Evolutionary conservation across 2,329 filamentous ascomycete species (phyloP), one percentile per base, ranked within the genome.

Genomic region (Bertia moriformis): DNA sequence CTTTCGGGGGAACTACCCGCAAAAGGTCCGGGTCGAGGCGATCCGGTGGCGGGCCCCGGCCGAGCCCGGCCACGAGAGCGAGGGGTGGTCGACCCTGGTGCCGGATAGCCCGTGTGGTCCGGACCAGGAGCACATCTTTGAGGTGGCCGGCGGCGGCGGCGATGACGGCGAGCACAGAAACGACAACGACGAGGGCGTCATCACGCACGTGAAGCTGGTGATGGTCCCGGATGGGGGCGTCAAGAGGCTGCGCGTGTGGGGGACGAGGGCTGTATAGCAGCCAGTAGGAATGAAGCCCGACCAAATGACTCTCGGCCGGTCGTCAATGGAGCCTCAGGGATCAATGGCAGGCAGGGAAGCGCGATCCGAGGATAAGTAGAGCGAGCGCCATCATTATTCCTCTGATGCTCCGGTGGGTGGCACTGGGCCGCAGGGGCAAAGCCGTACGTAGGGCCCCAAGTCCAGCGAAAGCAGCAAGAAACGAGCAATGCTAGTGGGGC

Each of bases 201-300:
- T 85, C 51, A 86, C 82, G 12, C 87, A 91, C 60, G 77, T 88
- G 17, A 95, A 93, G 69, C 66, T 96, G 55, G 83, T 85, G 22
- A 91, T 95, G 55, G 85, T 94, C 48, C 89, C 89, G 0, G 88
- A 96, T 58, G 88, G 89, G 22, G 88, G 89, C 18, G 83, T 95
- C 2, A 94, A 93, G 73, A 68, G 88, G 46, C 71, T 95, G 46
- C 73, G 86, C 36, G 75, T 89, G 2, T 78, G 83, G 56, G 84
- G 81, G 2, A 76, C 69, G 51, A 67, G 76, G 47, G 62, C n/a
- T 59, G 38, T 38, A 38, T 17, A 38, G 37, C 13, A n/a, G 24
- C 12, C 12, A n/a, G n/a, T 12, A 12, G n/a, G 12, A n/a, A 12
- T 29, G 12, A n/a, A n/a, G n/a, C n/a, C n/a, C n/a, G n/a, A n/a